phyloP scores from a whole-genome alignment of 2,329 filamentous ascomycete species.

The Monilinia polystroma region DNA sequence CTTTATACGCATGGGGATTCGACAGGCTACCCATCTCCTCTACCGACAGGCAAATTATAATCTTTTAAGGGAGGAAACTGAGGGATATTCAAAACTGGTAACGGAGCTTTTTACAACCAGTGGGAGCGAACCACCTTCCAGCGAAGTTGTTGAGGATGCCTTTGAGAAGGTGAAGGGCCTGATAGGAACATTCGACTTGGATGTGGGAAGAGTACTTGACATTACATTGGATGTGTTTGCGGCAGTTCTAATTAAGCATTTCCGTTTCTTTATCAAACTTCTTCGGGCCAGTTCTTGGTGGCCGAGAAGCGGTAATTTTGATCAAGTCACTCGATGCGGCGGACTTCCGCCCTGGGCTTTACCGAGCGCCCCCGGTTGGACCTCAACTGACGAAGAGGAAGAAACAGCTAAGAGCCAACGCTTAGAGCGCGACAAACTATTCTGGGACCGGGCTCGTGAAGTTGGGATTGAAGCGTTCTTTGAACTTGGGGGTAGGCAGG shows the following conservation, averaged over 20 bases:
- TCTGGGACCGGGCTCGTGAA: constrained; percentile 79
- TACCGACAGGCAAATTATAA: constrained; percentile 98
- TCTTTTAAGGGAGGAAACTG: constrained; percentile 87
- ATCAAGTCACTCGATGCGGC: constrained; percentile 48
- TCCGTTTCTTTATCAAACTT: constrained; percentile 91
- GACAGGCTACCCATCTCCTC: constrained; percentile 87
- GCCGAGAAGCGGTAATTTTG: constrained; percentile 64
- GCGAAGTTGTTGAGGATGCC: constrained; percentile 76
- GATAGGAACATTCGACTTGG: constrained; percentile 94
- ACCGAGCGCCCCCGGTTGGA: constrained; percentile 65
- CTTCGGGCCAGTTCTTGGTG: constrained; percentile 94
- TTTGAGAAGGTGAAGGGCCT: constrained; percentile 92
- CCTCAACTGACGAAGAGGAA: constrained; percentile 67
- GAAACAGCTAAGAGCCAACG: constrained; percentile 55
- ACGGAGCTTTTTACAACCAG: constrained; percentile 94
- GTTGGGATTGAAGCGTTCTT: constrained; percentile 83
- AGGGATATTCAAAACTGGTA: constrained; percentile 94
- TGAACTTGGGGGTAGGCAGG: constrained; percentile 73
- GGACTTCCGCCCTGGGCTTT: constrained; percentile 85
- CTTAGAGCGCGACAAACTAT: constrained; percentile 65
- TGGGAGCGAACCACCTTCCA: constrained; percentile 70
- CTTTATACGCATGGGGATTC: constrained; percentile 78
- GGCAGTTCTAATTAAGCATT: constrained; percentile 87
- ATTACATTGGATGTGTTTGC: constrained; percentile 95
- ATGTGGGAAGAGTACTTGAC: constrained; percentile 91